Evolutionary conservation across 2,329 filamentous ascomycete species (phyloP).

Genomic region (Phoma sp.): DNA sequence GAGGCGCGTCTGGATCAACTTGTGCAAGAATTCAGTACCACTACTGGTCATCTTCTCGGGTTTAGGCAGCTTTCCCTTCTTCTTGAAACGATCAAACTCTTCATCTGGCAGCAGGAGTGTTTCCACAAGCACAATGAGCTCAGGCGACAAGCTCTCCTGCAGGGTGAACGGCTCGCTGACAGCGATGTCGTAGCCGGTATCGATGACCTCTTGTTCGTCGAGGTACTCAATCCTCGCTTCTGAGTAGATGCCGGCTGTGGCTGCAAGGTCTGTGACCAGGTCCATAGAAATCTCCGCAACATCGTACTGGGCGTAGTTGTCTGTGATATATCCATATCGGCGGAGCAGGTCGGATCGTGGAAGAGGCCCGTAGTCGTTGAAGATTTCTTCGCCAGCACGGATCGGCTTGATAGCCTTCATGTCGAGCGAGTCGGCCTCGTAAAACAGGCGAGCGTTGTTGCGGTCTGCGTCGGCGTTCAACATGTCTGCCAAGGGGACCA

Average conservation of each 20-base stretch:
- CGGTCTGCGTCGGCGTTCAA: conserved; percentile 83
- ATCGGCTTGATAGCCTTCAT: conserved; percentile 76
- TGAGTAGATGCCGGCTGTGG: conserved; percentile 18
- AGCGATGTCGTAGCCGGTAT: conserved; percentile 72
- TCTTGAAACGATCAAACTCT: conserved; percentile 51
- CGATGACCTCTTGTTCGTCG: conserved; percentile 67
- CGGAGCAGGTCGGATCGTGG: conserved; percentile 82
- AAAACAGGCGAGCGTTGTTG: conserved; percentile 74
- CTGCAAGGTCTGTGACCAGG: conserved; percentile 52
- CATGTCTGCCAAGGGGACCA: conserved; percentile 90
- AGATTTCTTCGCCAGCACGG: conserved; percentile 73
- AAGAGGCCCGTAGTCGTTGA: conserved; percentile 88
- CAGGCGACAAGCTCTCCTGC: conserved; percentile 48
- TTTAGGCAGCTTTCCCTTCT: conserved; percentile 53
- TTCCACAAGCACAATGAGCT: conserved; percentile 53
- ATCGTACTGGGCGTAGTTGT: conserved; percentile 77
- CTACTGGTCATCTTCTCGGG: conserved; percentile 47
- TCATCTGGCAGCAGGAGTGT: conserved; percentile 50
- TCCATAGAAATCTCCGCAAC: conserved; percentile 78
- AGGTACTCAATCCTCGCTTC: conserved; percentile 58
- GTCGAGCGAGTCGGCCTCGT: conserved; percentile 65
- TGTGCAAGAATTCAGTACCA: conserved; percentile 49
- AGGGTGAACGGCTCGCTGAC: conserved; percentile 41
- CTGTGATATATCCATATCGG: conserved; percentile 85
- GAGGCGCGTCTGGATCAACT: conserved; percentile 49